Percentiles rank a stretch among this genome's conserved stretches.
Conservation (phyloP, 495 filamentous ascomycete genomes). For the Lophiostoma macrostomum region DNA sequence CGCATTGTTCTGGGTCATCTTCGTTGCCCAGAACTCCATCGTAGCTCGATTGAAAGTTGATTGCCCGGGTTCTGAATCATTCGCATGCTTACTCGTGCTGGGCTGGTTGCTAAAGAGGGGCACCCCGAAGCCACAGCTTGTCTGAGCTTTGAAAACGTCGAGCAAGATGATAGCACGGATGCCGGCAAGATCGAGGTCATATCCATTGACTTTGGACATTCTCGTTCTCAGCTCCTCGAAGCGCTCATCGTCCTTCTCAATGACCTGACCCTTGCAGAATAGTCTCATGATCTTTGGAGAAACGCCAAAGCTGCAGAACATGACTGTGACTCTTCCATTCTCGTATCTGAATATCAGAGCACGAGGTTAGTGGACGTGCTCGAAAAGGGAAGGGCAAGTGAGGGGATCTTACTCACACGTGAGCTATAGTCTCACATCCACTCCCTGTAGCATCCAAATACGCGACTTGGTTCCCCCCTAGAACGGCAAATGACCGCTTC, state of each 20-base stretch:
- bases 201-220: no score
- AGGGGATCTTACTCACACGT: no score
- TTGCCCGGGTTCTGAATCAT: constrained; percentile 15
- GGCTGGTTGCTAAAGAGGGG: constrained; percentile 46
- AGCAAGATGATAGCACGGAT: constrained; percentile 62
- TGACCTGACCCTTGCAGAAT: constrained; percentile 64
- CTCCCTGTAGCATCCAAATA: constrained; percentile 72
- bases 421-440: constrained; percentile 68
- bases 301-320: constrained; percentile 66
- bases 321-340: constrained; percentile 68
- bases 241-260: constrained; percentile 52
- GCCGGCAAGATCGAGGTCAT: constrained; percentile 45
- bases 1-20: constrained; percentile 41
- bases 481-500: constrained; percentile 53
- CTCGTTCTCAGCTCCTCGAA: constrained; percentile 41
- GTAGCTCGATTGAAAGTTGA: constrained; percentile 47
- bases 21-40: constrained; percentile 45
- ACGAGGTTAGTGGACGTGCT: no score
- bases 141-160: constrained; percentile 66
- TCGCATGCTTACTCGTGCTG: no score
- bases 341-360: no score
- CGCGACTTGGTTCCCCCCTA: constrained; percentile 57
- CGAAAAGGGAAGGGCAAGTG: no score
- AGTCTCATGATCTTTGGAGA: constrained; percentile 65
- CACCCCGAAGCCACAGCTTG: constrained; percentile 57